Evolutionary conservation across 2,329 filamentous ascomycete genomes (phyloP), one percentile per base, ranked within the genome.

Genomic region (Aplosporella prunicola): DNA sequence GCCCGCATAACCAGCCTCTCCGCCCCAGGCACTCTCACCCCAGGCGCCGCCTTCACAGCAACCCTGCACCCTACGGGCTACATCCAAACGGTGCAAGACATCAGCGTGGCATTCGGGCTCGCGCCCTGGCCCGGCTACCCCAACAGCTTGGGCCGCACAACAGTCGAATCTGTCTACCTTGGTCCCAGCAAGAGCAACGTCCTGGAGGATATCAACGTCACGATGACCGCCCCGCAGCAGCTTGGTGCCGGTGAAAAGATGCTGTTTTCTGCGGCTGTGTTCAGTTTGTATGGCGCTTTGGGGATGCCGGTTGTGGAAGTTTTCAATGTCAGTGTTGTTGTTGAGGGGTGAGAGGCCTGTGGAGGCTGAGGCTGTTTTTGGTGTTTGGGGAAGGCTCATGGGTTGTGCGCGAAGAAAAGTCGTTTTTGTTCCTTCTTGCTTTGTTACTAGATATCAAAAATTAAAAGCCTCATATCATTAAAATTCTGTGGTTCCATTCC

Each of bases 1-100:
- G 64, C 64, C 39, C 59, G 62, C 45, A 66, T 71, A 43, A 46
- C 46, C 40, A 65, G 66, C 52, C 60, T 69, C 47, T 50, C 57
- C 11, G 54, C 62, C 11, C 67, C 67, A 2, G 39, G 52, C 7
- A 64, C 56, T 25, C 57, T 69, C 43, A 51, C 50, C 22, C 57
- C 63, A 4, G 62, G 61, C 42, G 35, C 39, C 22, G 47, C 53
- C 28, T 60, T 66, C 51, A 47, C 53, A 20, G 54, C 62, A 47
- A 54, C 55, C 14, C 56, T 71, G 43, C 30, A 55, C 27, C 61
- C 58, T 28, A 51, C 60, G 32, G 57, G 59, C 52, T 68, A 67
- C 54, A 63, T 66, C 49, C 66, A 70, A 49, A 38, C 52, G 35
- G 60, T 67, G 20, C 49, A 56, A 45, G 66, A 71, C 43, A 51